Evolutionary conservation across 164 flowering plant species (phyloP).

Genomic region (Akebia trifoliata): DNA sequence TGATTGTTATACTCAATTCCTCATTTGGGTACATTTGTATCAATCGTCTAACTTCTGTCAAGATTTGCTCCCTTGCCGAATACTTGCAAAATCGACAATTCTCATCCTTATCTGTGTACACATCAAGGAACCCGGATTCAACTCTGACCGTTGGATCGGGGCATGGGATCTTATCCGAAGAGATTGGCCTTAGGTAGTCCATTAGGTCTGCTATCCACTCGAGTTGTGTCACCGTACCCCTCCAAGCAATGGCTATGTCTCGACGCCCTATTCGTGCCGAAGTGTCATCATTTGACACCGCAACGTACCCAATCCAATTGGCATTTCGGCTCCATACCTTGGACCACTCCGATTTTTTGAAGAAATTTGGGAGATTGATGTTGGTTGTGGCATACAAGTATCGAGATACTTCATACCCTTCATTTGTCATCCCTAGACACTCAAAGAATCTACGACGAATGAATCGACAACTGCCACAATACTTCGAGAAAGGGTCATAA

Average conservation of each 20-base stretch:
- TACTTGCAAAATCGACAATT: slow-evolving; percentile 41
- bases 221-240: slow-evolving; percentile 74
- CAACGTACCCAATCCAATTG: slow-evolving; percentile 89
- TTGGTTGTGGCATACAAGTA: slow-evolving; percentile 73
- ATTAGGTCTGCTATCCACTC: slow-evolving; percentile 74
- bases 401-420: slow-evolving; percentile 54
- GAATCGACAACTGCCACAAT: slow-evolving; percentile 62
- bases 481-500: slow-evolving; percentile 57
- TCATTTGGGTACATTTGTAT: slow-evolving; percentile 39
- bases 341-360: slow-evolving; percentile 48
- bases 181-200: slow-evolving; percentile 45
- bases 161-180: slow-evolving; percentile 36
- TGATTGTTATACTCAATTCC: slow-evolving; percentile 67
- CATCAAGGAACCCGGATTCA: slow-evolving; percentile 67
- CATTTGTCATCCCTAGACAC: slow-evolving; percentile 26
- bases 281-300: slow-evolving; percentile 65
- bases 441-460: slow-evolving; percentile 37
- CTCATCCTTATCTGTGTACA: slow-evolving; percentile 64
- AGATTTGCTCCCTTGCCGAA: slow-evolving; percentile 69
- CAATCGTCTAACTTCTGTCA: slow-evolving; percentile 45
- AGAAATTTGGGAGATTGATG: slow-evolving; percentile 62
- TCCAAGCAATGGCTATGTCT: slow-evolving; percentile 68
- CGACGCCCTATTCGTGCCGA: slow-evolving; percentile 63
- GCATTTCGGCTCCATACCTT: slow-evolving; percentile 65
- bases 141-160: slow-evolving; percentile 58